Conservation (phyloP, 2,329 filamentous ascomycete species). For the Corniculantispora saksenae region DNA sequence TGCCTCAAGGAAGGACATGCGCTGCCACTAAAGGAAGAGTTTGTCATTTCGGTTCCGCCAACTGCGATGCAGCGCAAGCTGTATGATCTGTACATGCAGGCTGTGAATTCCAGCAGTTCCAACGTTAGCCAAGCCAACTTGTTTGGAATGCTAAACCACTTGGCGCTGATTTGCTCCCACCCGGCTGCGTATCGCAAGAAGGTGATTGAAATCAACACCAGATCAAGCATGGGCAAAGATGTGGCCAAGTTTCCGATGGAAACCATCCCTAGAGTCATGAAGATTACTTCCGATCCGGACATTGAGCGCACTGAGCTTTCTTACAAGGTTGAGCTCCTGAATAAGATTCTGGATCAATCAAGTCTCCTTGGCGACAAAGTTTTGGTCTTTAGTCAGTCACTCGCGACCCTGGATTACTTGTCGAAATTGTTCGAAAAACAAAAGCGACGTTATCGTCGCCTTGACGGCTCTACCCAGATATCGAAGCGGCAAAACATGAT, state of each 20-base stretch:
- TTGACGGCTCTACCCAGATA: conserved; percentile 68
- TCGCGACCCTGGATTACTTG: conserved; percentile 70
- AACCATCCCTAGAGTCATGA: conserved; percentile 33
- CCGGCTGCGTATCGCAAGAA: conserved; percentile 48
- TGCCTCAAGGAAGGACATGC: conserved; percentile 61
- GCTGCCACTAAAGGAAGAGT: conserved; percentile 77
- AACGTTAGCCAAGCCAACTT: conserved; percentile 24
- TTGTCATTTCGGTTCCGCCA: conserved; percentile 73
- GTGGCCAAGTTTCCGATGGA: conserved; percentile 27
- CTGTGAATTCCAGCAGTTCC: conserved; percentile 18
- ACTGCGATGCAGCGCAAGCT: conserved; percentile 63
- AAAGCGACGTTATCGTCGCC: conserved; percentile 51
- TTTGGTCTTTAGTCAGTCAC: conserved; percentile 76
- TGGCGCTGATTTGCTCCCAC: conserved; percentile 55
- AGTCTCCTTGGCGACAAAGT: conserved; percentile 67
- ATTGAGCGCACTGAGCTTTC: conserved; percentile 56
- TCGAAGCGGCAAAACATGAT: conserved; percentile 60
- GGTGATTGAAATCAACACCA: conserved; percentile 23
- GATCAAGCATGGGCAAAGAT: conserved; percentile 19
- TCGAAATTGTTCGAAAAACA: conserved; percentile 54
- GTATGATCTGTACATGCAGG: conserved; percentile 54
- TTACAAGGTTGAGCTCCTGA: conserved; percentile 67
- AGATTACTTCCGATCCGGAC: conserved; percentile 41
- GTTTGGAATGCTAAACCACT: conserved; percentile 39
- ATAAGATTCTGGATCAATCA: conserved; percentile 68